These are phyloP conservation scores for Trichoderma orchidacearum DNA, from an alignment of 495 filamentous ascomycete genomes.

Conservation along the genomic window DNA sequence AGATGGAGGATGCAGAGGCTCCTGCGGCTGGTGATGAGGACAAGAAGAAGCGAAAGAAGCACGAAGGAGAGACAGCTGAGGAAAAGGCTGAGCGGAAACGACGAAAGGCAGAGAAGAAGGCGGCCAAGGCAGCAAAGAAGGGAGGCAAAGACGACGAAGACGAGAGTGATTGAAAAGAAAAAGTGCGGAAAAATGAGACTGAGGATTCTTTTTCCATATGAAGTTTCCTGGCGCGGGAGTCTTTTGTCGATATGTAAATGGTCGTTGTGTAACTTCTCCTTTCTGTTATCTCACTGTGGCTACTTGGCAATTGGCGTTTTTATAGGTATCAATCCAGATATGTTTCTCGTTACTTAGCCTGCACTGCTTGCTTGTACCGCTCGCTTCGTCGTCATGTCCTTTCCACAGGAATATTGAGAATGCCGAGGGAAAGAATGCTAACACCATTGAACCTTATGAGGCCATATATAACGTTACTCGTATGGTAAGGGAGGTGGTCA, in stretches of 20 bases:
- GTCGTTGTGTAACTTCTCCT: background rate
- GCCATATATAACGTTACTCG: too few species aligned
- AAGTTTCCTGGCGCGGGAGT: background rate
- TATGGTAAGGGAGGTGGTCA: too few species aligned
- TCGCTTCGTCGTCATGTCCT: too few species aligned
- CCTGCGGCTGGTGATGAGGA: constrained; percentile 16
- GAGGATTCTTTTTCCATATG: background rate
- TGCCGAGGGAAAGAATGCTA: too few species aligned
- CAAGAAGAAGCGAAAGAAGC: constrained; percentile 69
- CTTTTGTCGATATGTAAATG: constrained; percentile 1
- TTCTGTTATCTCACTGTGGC: background rate
- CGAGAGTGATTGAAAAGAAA: constrained; percentile 29
- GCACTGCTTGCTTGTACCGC: too few species aligned
- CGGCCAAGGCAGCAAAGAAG: constrained; percentile 49
- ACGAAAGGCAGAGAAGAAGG: constrained; percentile 63
- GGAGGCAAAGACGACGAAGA: constrained; percentile 42
- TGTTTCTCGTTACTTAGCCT: background rate
- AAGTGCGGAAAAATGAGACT: background rate
- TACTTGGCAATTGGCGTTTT: constrained; percentile 1
- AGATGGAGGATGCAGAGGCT: background rate
- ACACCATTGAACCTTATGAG: too few species aligned
- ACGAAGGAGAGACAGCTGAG: constrained; percentile 67
- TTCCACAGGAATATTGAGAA: too few species aligned
- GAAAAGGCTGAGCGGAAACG: constrained; percentile 63
- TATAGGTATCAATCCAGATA: constrained; percentile 1